A percentile compares a stretch with the other conserved stretches of the same genome.
Evolutionary conservation across 2,329 filamentous ascomycete genomes (phyloP).

Genomic region (Sclerotinia sclerotiorum): DNA sequence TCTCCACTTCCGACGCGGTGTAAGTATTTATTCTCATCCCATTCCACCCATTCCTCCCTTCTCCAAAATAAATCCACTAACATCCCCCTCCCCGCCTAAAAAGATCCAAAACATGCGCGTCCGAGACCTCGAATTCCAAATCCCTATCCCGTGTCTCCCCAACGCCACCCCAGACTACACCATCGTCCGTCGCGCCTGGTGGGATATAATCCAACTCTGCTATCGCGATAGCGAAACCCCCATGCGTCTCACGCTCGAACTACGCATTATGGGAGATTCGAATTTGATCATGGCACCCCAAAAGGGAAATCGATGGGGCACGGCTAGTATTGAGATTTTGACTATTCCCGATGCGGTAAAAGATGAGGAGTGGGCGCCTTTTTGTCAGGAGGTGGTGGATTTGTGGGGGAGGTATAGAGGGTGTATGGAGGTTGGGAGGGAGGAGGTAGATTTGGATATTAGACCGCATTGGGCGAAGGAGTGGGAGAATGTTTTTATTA

Average conservation of each 20-base stretch:
- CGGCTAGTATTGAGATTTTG: constrained; percentile 47
- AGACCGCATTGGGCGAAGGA: constrained; percentile 50
- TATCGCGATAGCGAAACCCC: constrained; percentile 44
- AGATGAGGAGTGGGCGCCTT: constrained; percentile 45
- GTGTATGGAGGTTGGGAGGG: constrained; percentile 23
- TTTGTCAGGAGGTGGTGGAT: constrained; percentile 46
- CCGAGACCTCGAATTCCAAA: constrained; percentile 48
- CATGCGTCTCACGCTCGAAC: constrained; percentile 47
- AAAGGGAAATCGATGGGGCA: constrained; percentile 45
- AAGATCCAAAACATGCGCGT: constrained; percentile 49
- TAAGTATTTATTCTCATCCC: constrained; percentile 23
- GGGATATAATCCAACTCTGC: constrained; percentile 50
- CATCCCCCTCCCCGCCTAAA: no score
- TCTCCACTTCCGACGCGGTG: constrained; percentile 49
- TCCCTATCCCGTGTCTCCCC: constrained; percentile 44
- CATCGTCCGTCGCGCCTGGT: constrained; percentile 49
- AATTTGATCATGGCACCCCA: constrained; percentile 49
- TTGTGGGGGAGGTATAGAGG: constrained; percentile 44
- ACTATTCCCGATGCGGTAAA: constrained; percentile 44
- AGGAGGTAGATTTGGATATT: constrained; percentile 27
- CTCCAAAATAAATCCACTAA: not conserved
- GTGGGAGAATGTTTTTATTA: constrained; percentile 34
- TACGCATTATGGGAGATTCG: constrained; percentile 47
- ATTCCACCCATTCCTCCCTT: not conserved
- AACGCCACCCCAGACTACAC: constrained; percentile 42